These are phyloP conservation scores for Talaromyces sp. DNA, from an alignment of 2,329 filamentous ascomycete genomes.

Conservation along the genomic window DNA sequence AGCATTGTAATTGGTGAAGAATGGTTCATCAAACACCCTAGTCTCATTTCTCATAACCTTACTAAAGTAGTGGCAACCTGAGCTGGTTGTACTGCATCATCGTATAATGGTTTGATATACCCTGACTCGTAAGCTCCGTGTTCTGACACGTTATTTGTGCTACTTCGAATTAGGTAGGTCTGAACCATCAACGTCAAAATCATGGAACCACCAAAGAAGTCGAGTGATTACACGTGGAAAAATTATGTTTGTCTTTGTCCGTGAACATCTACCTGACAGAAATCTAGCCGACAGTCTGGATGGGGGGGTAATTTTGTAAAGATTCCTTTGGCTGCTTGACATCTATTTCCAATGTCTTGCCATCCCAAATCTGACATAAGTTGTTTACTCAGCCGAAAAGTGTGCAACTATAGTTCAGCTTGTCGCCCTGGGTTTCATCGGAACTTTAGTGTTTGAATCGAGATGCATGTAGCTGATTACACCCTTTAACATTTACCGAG, in stretches of 20 bases:
- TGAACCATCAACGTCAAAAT: background rate
- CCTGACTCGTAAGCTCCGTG: background rate
- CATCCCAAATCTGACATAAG: background rate
- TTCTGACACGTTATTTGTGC: background rate
- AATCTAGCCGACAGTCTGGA: background rate
- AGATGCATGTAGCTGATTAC: background rate
- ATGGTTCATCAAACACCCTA: background rate
- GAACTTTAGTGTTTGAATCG: background rate
- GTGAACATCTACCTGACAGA: background rate
- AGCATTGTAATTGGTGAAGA: background rate
- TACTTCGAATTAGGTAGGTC: background rate
- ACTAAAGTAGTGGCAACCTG: background rate
- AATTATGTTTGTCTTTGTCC: background rate
- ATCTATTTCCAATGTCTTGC: background rate
- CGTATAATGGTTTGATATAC: background rate
- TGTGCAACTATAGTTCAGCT: background rate
- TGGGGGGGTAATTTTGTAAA: background rate
- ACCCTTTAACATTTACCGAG: background rate
- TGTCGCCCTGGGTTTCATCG: background rate
- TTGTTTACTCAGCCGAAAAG: background rate
- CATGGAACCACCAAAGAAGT: background rate
- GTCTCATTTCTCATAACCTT: background rate
- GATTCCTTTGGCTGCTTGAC: background rate
- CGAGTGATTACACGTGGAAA: background rate
- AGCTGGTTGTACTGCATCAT: background rate